A percentile compares a stretch with the other conserved stretches of the same genome.
Conservation (phyloP, 805 yeast species). For the Saturnispora dispora region DNA sequence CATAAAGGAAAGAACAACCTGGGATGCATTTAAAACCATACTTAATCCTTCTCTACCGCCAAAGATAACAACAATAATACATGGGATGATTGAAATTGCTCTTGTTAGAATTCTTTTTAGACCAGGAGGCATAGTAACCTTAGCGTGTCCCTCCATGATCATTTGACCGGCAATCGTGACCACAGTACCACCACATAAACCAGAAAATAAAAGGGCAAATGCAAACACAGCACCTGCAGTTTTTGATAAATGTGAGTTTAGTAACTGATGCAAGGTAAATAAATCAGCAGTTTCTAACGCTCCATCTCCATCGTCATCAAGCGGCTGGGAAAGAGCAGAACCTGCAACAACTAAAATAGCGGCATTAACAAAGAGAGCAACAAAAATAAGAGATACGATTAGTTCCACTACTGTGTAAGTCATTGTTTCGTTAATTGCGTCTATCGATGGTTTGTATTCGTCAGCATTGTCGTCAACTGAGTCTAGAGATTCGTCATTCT, state of each 20-base stretch:
- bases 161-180: conserved; percentile 92
- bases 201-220: conserved; percentile 76
- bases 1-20: conserved; percentile 71
- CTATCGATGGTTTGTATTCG: conserved; percentile 59
- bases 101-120: conserved; percentile 72
- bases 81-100: conserved; percentile 77
- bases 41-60: conserved; percentile 80
- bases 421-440: conserved; percentile 74
- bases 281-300: conserved; percentile 73
- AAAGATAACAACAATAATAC: conserved; percentile 59
- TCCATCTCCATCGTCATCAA: conserved; percentile 38
- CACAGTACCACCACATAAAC: conserved; percentile 93
- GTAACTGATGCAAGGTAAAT: conserved; percentile 66
- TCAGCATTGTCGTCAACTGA: conserved; percentile 30
- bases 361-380: conserved; percentile 87
- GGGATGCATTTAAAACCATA: conserved; percentile 66
- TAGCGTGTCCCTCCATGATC: conserved; percentile 83
- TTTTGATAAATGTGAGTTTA: conserved; percentile 62
- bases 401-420: conserved; percentile 75
- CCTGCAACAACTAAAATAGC: conserved; percentile 90
- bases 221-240: conserved; percentile 89
- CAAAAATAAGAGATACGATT: conserved; percentile 70
- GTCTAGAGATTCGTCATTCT: conserved; percentile 21
- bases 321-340: conserved; percentile 51
- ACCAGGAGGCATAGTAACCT: conserved; percentile 77